Percentiles rank a stretch among this genome's conserved stretches.
Evolutionary conservation across 2,329 filamentous ascomycete species (phyloP).

Genomic region (Herpotrichia juniperi): DNA sequence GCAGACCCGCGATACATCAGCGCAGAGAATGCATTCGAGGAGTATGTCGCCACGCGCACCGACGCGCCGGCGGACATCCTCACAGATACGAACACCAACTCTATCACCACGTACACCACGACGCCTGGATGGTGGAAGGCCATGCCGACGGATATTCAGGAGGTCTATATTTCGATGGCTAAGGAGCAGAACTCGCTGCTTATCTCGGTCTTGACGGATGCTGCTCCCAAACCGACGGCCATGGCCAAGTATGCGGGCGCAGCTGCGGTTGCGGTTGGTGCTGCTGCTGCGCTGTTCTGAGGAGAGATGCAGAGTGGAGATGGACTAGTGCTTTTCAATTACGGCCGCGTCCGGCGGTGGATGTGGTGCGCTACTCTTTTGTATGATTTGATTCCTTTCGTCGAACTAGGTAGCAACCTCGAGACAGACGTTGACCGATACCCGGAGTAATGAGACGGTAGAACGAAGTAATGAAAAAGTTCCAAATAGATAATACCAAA

Average conservation of each 20-base stretch:
- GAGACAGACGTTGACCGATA: too few species aligned
- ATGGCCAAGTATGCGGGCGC: background rate
- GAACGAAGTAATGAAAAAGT: too few species aligned
- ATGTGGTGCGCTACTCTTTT: too few species aligned
- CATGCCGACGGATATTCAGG: constrained; percentile 4
- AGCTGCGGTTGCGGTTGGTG: constrained; percentile 3
- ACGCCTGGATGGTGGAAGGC: constrained; percentile 6
- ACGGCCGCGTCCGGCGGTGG: too few species aligned
- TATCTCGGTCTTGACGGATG: background rate
- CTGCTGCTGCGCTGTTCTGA: constrained; percentile 4
- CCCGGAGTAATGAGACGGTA: too few species aligned
- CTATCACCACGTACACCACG: background rate
- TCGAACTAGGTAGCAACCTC: too few species aligned
- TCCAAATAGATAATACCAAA: too few species aligned
- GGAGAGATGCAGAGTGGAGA: background rate
- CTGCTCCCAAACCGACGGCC: constrained; percentile 1
- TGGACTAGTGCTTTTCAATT: too few species aligned
- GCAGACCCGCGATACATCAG: background rate
- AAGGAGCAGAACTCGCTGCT: background rate
- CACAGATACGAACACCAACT: background rate
- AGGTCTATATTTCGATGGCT: background rate
- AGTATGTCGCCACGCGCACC: constrained; percentile 5
- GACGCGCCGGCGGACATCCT: background rate
- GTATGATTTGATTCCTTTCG: too few species aligned
- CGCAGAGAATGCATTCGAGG: background rate